phyloP scores from a whole-genome alignment of 2,329 filamentous ascomycete species.

The Penicillium expansum region DNA sequence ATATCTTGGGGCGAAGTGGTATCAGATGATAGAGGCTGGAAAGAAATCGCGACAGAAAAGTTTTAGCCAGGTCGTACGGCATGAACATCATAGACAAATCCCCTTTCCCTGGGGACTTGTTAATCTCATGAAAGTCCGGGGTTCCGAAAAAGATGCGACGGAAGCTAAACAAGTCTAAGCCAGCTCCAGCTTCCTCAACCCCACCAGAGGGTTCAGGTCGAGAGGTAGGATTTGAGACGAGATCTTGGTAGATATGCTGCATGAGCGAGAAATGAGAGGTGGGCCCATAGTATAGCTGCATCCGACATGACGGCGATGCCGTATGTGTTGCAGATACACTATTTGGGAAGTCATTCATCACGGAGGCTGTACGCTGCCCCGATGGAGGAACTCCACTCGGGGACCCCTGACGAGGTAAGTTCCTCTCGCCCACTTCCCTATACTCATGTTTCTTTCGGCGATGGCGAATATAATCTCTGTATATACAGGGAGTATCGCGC shows the following conservation, averaged over 20 bases:
- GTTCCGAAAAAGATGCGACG: constrained; percentile 42
- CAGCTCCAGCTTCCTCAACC: constrained; percentile 39
- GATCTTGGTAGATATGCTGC: constrained; percentile 38
- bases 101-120: constrained; percentile 21
- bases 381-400: constrained; percentile 14
- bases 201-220: constrained; percentile 27
- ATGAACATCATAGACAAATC: constrained; percentile 38
- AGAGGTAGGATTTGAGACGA: constrained; percentile 25
- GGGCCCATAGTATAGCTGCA: constrained; percentile 49
- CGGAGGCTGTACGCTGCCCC: constrained; percentile 18
- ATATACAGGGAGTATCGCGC: constrained; percentile 34
- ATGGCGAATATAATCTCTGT: constrained; percentile 38
- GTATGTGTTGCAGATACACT: constrained; percentile 50
- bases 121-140: constrained; percentile 35
- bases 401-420: constrained; percentile 13
- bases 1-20: constrained; percentile 37
- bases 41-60: constrained; percentile 43
- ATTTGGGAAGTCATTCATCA: constrained; percentile 36
- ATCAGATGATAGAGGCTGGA: constrained; percentile 41
- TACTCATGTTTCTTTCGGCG: constrained; percentile 35
- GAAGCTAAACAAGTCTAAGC: constrained; percentile 40
- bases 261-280: constrained; percentile 49
- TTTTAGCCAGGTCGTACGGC: constrained; percentile 38
- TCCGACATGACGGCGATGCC: constrained; percentile 44
- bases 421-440: constrained; percentile 13